phyloP scores from a whole-genome alignment of 306 rosid genomes.

The Trifolium repens region DNA sequence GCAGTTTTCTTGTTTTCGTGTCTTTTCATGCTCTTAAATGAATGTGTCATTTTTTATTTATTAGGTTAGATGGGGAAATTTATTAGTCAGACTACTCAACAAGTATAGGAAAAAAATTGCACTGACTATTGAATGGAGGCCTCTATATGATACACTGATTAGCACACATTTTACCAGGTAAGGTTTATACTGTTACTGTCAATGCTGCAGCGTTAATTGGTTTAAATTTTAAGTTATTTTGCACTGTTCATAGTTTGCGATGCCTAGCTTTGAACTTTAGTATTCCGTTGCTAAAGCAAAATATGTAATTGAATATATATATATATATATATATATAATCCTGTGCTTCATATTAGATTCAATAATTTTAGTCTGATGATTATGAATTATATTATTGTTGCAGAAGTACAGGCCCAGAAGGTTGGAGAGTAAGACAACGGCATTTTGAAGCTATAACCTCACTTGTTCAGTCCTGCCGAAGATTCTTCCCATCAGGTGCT shows the following conservation, averaged over 20 bases:
- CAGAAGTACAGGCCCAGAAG: conserved; percentile 99
- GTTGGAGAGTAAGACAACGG: conserved; percentile 93
- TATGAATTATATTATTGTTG: conserved; percentile 45
- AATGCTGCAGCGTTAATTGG: conserved; percentile 7
- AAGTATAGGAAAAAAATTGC: conserved; percentile 81
- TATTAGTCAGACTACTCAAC: conserved; percentile 78
- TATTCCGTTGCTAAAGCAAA: conserved; percentile 37
- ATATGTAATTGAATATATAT: not conserved
- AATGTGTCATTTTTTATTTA: conserved; percentile 49
- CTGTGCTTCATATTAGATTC: conserved; percentile 18
- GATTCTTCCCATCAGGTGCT: conserved; percentile 91
- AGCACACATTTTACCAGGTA: conserved; percentile 94
- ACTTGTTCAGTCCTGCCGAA: conserved; percentile 94
- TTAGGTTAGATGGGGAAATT: conserved; percentile 99
- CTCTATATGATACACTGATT: conserved; percentile 78
- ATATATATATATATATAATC: not conserved
- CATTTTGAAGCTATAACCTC: conserved; percentile 91
- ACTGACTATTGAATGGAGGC: conserved; percentile 79
- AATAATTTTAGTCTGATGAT: conserved; percentile 29
- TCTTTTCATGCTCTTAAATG: conserved; percentile 41
- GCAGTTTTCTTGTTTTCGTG: conserved; percentile 32
- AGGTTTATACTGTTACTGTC: conserved; percentile 33
- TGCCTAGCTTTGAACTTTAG: conserved; percentile 11
- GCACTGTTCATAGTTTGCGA: conserved; percentile 29
- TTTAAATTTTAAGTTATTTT: conserved; percentile 28